These are phyloP conservation scores for Inonotus hispidus DNA, from an alignment of 1,284 basidiomycete species.

Conservation along the genomic window DNA sequence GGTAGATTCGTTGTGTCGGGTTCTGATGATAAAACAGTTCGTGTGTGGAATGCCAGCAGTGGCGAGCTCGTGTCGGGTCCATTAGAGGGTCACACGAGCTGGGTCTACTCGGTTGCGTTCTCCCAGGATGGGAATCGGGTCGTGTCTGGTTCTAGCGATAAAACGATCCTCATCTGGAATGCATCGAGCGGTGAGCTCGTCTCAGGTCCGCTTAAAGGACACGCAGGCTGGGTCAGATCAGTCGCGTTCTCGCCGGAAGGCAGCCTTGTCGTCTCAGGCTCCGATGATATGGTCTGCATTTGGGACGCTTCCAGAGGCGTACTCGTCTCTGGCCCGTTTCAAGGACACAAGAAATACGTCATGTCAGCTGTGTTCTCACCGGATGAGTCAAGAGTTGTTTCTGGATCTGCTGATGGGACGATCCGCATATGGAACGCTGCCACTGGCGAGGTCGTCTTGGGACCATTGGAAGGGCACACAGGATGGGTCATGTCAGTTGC, in stretches of 20 bases:
- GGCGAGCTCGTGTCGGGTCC: not conserved
- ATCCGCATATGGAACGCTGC: not conserved
- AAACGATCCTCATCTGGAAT: conserved; percentile 1
- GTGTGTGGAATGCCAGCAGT: not conserved
- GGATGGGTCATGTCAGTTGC: too few relatives aligned
- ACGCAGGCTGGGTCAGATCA: not conserved
- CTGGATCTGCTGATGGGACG: not conserved
- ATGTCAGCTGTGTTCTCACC: not conserved
- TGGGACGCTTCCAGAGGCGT: not conserved
- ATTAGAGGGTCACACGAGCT: not conserved
- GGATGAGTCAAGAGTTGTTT: not conserved
- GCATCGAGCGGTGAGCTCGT: not conserved
- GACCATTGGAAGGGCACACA: too few relatives aligned
- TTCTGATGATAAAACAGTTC: not conserved
- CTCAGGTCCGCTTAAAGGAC: not conserved
- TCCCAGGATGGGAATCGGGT: conserved; percentile 1
- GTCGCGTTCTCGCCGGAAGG: not conserved
- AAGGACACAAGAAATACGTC: not conserved
- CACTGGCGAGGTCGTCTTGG: not conserved
- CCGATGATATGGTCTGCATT: not conserved
- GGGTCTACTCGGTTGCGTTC: not conserved
- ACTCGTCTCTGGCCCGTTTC: not conserved
- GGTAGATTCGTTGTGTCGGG: conserved; percentile 1
- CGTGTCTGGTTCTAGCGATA: conserved; percentile 1
- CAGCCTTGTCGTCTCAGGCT: not conserved